Evolutionary conservation across 345 rosid genomes (phyloP).

Genomic region (Populus deltoides): DNA sequence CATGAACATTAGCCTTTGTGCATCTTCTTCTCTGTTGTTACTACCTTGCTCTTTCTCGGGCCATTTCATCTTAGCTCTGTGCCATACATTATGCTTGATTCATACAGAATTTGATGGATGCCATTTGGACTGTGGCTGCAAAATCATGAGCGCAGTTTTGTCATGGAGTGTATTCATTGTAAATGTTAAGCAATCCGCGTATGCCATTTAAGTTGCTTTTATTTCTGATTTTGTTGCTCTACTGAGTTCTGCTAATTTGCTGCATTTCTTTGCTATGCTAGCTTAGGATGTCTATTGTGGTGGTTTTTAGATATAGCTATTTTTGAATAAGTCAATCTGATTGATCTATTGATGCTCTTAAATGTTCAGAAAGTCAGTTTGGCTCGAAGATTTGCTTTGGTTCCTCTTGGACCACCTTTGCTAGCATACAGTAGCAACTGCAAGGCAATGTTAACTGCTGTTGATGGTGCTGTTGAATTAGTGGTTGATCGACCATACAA

Average conservation of each 20-base stretch:
- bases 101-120: neutral
- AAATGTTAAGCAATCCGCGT: neutral
- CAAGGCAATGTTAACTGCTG: constrained; percentile 87
- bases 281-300: neutral
- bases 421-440: constrained; percentile 88
- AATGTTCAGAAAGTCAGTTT: constrained; percentile 82
- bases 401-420: constrained; percentile 98
- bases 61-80: neutral
- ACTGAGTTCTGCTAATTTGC: neutral
- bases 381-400: constrained; percentile 96
- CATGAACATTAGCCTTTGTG: neutral
- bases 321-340: neutral
- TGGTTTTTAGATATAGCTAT: neutral
- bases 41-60: neutral
- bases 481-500: constrained; percentile 83
- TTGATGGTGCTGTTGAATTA: constrained; percentile 78
- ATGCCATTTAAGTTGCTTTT: neutral
- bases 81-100: neutral
- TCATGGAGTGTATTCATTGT: neutral
- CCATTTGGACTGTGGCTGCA: neutral
- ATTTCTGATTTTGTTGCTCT: neutral
- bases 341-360: constrained; percentile 18
- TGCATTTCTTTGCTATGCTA: neutral
- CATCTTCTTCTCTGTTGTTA: neutral
- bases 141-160: neutral